These are phyloP conservation scores for Suillus clintonianus DNA, from an alignment of 768 basidiomycete genomes.

Conservation along the genomic window DNA sequence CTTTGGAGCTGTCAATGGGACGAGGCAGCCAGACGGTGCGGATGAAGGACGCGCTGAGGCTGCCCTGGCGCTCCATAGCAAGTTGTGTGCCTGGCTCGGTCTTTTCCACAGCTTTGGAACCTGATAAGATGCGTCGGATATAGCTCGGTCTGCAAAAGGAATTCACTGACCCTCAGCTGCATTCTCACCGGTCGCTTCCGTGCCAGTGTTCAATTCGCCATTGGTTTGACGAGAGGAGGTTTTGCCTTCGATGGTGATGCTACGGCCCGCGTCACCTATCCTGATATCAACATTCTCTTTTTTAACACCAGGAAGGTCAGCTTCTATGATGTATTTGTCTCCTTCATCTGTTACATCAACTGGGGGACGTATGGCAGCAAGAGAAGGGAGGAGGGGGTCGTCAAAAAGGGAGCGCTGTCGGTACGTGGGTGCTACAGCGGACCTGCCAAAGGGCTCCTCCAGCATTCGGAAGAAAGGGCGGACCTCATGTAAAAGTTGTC, in stretches of 20 bases:
- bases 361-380: constrained; percentile 46
- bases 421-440: constrained; percentile 24
- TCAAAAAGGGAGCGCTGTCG: constrained; percentile 43
- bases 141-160: constrained; percentile 18
- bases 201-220: constrained; percentile 16
- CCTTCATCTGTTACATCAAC: constrained; percentile 71
- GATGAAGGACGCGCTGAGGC: constrained; percentile 57
- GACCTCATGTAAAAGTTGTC: constrained; percentile 67
- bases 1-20: constrained; percentile 55
- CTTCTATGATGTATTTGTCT: constrained; percentile 67
- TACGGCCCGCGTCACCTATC: constrained; percentile 69
- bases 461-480: constrained; percentile 76
- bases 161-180: constrained; percentile 22
- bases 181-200: constrained; percentile 19
- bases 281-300: constrained; percentile 75
- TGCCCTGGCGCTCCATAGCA: constrained; percentile 57
- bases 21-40: constrained; percentile 75
- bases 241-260: constrained; percentile 73
- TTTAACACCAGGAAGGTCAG: constrained; percentile 77
- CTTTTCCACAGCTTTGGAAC: constrained; percentile 16
- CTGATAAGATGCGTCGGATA: background rate
- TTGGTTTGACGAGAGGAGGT: constrained; percentile 31
- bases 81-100: constrained; percentile 39
- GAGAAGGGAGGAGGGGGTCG: constrained; percentile 49
- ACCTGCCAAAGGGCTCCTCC: constrained; percentile 59